phyloP scores from a whole-genome alignment of 306 rosid genomes.

The Citrullus amarus region DNA sequence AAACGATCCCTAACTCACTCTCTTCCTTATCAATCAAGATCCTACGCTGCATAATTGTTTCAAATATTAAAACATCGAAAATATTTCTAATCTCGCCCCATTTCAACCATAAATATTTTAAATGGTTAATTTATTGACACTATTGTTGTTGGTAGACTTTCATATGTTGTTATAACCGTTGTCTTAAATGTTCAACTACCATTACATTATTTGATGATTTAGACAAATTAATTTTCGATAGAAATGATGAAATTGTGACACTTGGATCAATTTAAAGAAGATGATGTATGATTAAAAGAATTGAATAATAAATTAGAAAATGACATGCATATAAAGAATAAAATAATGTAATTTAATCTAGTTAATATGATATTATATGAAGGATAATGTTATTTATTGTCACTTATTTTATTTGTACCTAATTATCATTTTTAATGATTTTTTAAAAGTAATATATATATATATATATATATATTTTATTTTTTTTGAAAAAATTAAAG shows the following conservation, averaged over 20 bases:
- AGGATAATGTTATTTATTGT: neutral
- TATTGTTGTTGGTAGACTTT: neutral
- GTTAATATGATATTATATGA: neutral
- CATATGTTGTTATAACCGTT: neutral
- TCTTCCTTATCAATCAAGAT: too few species aligned
- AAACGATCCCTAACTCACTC: too few species aligned
- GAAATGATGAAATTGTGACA: neutral
- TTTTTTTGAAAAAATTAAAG: neutral
- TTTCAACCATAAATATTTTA: too few species aligned
- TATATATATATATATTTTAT: neutral
- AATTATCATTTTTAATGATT: neutral
- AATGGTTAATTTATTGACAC: neutral
- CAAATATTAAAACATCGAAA: too few species aligned
- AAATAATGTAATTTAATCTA: neutral
- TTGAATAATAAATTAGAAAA: neutral
- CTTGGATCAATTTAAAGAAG: neutral
- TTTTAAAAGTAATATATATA: neutral
- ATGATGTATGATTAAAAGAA: neutral
- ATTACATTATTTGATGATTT: neutral
- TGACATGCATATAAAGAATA: neutral
- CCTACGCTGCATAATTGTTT: too few species aligned
- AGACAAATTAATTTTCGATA: neutral
- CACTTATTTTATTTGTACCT: neutral
- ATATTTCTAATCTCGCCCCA: too few species aligned
- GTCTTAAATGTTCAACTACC: neutral